Evolutionary conservation across 2,329 filamentous ascomycete genomes (phyloP).

Genomic region (Coniochaeta ligniaria): DNA sequence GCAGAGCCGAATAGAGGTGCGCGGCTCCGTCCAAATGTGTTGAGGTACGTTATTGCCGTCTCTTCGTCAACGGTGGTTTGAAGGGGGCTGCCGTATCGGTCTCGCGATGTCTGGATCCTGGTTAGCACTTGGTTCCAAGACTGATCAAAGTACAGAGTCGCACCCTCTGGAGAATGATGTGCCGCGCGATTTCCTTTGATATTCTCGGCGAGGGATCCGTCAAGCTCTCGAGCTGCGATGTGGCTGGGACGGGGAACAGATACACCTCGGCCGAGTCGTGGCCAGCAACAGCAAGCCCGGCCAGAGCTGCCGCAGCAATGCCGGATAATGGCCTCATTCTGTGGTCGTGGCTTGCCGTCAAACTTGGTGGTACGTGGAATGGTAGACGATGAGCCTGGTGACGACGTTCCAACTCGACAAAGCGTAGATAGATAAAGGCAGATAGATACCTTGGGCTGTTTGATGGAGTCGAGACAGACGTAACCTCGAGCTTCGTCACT

Average conservation of each 20-base stretch:
- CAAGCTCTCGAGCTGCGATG: constrained; percentile 21
- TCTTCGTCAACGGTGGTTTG: constrained; percentile 33
- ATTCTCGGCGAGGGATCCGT: constrained; percentile 31
- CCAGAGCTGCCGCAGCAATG: constrained; percentile 15
- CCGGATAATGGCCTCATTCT: constrained; percentile 37
- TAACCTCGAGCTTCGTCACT: neutral
- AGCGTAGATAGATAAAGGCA: neutral
- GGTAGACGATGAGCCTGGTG: neutral
- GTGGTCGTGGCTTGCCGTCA: constrained; percentile 4
- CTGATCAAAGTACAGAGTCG: constrained; percentile 14
- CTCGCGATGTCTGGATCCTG: constrained; percentile 12
- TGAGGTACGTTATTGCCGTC: constrained; percentile 47
- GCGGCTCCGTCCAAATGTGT: constrained; percentile 49
- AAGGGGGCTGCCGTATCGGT: constrained; percentile 34
- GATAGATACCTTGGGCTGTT: no score
- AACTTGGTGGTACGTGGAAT: neutral
- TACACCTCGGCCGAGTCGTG: constrained; percentile 43
- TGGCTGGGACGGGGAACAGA: constrained; percentile 29
- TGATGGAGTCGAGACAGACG: neutral
- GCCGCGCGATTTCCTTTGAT: constrained; percentile 45
- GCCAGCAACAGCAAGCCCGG: constrained; percentile 14
- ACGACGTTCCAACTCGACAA: neutral
- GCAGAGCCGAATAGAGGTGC: constrained; percentile 41
- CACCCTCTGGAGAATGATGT: constrained; percentile 53
- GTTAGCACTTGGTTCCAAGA: neutral